Evolutionary conservation across 441 rosid species (phyloP).

Genomic region (Pelargonium citronellum): DNA sequence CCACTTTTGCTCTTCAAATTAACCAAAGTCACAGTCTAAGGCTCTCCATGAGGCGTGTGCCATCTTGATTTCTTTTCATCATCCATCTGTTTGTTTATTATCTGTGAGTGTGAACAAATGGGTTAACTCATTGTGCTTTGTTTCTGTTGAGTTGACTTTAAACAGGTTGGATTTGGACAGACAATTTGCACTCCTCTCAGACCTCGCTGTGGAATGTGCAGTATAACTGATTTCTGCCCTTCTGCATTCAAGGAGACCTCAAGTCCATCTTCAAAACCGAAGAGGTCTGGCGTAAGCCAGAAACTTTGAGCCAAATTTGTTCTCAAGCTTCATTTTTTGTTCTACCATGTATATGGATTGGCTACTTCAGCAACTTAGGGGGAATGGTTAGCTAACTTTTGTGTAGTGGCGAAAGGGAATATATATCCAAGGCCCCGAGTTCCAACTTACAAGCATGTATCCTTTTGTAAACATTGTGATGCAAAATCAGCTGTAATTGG

Average conservation of each 20-base stretch:
- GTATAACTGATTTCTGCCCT: slow-evolving; percentile 59
- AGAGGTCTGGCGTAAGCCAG: slow-evolving; percentile 34
- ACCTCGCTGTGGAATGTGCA: slow-evolving; percentile 67
- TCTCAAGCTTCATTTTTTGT: slow-evolving; percentile 3
- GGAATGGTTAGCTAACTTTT: background rate
- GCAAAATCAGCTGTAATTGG: background rate
- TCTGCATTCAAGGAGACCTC: slow-evolving; percentile 77
- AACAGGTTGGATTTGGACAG: slow-evolving; percentile 93
- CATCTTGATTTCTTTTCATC: background rate
- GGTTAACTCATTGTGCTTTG: background rate
- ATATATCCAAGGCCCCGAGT: background rate
- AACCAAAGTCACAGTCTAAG: background rate
- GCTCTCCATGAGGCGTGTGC: background rate
- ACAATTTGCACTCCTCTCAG: slow-evolving; percentile 79
- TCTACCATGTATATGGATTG: background rate
- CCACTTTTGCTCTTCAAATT: too few species aligned
- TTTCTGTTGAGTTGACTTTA: background rate
- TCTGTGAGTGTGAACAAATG: background rate
- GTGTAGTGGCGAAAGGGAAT: background rate
- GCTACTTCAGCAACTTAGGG: background rate
- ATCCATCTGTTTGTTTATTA: too few species aligned
- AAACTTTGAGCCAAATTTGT: slow-evolving; percentile 22
- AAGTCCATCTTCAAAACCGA: slow-evolving; percentile 42
- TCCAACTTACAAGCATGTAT: too few species aligned
- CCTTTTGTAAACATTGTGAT: background rate